phyloP scores from a whole-genome alignment of 1,284 basidiomycete genomes.

The Ustilago crameri region DNA sequence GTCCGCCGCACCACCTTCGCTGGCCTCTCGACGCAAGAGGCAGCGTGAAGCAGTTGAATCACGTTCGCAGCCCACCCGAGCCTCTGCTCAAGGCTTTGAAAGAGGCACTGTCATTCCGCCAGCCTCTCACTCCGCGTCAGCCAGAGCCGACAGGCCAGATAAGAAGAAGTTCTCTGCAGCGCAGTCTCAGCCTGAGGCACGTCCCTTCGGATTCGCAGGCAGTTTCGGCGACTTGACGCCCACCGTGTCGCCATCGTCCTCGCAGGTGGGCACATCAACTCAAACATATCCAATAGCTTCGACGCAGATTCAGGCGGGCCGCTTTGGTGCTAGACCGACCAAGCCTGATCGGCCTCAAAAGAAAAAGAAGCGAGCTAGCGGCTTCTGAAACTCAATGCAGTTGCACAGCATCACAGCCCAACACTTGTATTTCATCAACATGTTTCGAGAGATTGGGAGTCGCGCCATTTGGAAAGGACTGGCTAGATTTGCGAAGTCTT shows the following conservation, averaged over 20 bases:
- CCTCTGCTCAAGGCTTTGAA: constrained; percentile 4
- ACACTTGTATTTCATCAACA: not conserved
- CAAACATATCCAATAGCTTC: constrained; percentile 11
- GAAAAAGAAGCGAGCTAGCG: constrained; percentile 43
- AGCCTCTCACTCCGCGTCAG: not conserved
- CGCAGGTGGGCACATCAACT: constrained; percentile 19
- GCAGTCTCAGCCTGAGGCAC: constrained; percentile 17
- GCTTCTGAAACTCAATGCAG: constrained; percentile 15
- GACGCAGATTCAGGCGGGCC: constrained; percentile 42
- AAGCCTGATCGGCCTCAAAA: constrained; percentile 17
- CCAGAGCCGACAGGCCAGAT: not conserved
- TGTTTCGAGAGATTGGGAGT: not conserved
- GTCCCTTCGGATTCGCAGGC: constrained; percentile 19
- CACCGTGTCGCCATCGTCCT: constrained; percentile 22
- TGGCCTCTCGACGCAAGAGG: constrained; percentile 22
- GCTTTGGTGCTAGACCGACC: constrained; percentile 29
- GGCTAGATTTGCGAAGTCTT: no score
- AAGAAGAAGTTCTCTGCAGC: constrained; percentile 5
- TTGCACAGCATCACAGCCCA: not conserved
- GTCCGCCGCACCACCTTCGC: constrained; percentile 23
- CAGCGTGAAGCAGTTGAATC: constrained; percentile 4
- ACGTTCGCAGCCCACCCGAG: constrained; percentile 23
- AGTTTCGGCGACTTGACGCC: constrained; percentile 35
- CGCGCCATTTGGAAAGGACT: no score
- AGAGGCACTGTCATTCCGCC: not conserved